Conservation (phyloP, 345 rosid genomes). For the Angophora floribunda region DNA sequence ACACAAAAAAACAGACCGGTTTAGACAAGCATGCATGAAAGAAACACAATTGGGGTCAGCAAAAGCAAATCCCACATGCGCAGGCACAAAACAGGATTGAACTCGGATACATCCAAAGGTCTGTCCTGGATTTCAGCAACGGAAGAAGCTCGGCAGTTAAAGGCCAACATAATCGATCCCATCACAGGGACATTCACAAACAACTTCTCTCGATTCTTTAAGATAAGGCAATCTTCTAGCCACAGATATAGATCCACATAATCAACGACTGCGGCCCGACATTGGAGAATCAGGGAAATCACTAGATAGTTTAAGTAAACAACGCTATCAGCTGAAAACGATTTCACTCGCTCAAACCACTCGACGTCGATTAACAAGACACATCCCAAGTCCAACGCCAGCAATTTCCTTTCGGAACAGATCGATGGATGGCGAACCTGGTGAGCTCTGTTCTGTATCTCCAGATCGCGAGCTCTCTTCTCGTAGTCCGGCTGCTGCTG, state of each 20-base stretch:
- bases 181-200: background rate
- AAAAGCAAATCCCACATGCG: background rate
- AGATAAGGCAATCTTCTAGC: background rate
- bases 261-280: background rate
- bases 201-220: background rate
- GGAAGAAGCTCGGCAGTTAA: background rate
- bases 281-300: background rate
- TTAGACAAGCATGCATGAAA: background rate
- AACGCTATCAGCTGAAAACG: background rate
- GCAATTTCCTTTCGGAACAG: background rate
- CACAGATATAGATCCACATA: background rate
- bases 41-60: background rate
- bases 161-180: background rate
- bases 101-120: background rate
- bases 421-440: constrained; percentile 9
- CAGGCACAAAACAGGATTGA: background rate
- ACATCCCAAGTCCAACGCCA: background rate
- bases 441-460: constrained; percentile 42
- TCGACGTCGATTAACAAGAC: background rate
- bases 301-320: background rate
- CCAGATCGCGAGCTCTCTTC: constrained; percentile 53
- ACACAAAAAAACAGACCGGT: background rate
- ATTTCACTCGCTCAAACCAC: background rate
- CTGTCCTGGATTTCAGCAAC: background rate
- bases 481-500: background rate